Base-by-base conservation (phyloP, 768 basidiomycete genomes). In the Trametes maxima region DNA sequence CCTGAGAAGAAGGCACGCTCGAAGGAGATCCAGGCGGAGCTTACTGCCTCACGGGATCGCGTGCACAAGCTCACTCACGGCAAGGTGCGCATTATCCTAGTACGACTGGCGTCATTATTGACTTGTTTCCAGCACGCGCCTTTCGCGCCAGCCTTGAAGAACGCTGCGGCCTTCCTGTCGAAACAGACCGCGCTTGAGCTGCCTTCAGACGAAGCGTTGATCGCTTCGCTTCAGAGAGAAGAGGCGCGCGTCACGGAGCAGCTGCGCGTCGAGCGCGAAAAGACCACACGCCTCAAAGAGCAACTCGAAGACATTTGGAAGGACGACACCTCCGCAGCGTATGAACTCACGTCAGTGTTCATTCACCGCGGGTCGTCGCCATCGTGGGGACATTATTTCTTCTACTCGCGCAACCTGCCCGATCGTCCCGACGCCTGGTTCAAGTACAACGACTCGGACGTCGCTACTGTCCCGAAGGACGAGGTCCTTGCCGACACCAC, bases 391-490 rank as follows among this genome's bases (percentile, higher is more conserved):
- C 95, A 97, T 72, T 97, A 97, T 74, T 98, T 94, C 80, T 93
- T 98, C 75, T 97, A 96, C 73, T 92, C 95, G 56, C 83, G 94
- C 42, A 82, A 94, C 72, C 79, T 97, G 14, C 95, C 94, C 1
- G 83, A 85, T 49, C 75, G 85, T 22, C 87, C 88, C 12, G 89
- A 97, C 59, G 80, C 82, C 45, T 98, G 95, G 93, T 94, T 95
- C 82, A 96, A 96, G 76, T 94, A 96, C 77, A 98, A 98, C 71
- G 95, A 98, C 71, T 92, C 92, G 39, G 86, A 85, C 60, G 93
- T 98, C 10, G 81, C 85, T 3, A 80, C 85, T 25, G 91, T 94
- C 0, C 74, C 81, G 10, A 90, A 91, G 68, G 85, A 85, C 8
- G 95, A 97, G 68, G 90, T 98, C 2, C 78, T 97, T 54, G 87